Conservation (phyloP, 495 filamentous ascomycete genomes). For the Lasiosphaeriaceae sp. region DNA sequence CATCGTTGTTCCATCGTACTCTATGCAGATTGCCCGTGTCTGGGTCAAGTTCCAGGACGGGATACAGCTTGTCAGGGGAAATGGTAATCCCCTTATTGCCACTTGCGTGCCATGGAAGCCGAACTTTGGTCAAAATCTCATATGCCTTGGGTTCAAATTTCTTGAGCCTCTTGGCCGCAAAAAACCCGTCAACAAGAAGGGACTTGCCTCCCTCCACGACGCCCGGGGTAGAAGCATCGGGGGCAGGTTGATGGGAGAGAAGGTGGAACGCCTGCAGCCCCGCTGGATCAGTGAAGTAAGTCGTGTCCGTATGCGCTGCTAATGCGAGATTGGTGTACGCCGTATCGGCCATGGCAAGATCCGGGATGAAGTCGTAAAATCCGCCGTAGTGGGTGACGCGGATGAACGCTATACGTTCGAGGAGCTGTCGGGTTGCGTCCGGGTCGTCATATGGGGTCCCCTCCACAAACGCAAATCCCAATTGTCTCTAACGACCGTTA, state of each 20-base stretch:
- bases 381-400: constrained; percentile 87
- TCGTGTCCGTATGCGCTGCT: constrained; percentile 82
- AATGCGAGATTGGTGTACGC: constrained; percentile 85
- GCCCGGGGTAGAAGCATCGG: constrained; percentile 17
- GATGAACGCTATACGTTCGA: constrained; percentile 80
- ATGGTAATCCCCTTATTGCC: constrained; percentile 82
- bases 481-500: constrained; percentile 28
- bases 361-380: constrained; percentile 92
- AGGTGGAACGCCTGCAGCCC: constrained; percentile 89
- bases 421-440: constrained; percentile 61
- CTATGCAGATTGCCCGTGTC: constrained; percentile 51
- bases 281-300: constrained; percentile 87
- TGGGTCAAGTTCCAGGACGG: constrained; percentile 58
- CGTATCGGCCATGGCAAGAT: constrained; percentile 82
- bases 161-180: constrained; percentile 56
- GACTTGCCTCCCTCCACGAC: constrained; percentile 60
- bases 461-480: constrained; percentile 69
- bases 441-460: constrained; percentile 60
- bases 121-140: constrained; percentile 43
- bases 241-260: constrained; percentile 54
- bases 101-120: constrained; percentile 71
- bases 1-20: constrained; percentile 89
- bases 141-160: constrained; percentile 48
- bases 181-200: constrained; percentile 79
- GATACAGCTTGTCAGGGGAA: constrained; percentile 58